phyloP scores from a whole-genome alignment of 257 asterid species.

The Solanum chilense region DNA sequence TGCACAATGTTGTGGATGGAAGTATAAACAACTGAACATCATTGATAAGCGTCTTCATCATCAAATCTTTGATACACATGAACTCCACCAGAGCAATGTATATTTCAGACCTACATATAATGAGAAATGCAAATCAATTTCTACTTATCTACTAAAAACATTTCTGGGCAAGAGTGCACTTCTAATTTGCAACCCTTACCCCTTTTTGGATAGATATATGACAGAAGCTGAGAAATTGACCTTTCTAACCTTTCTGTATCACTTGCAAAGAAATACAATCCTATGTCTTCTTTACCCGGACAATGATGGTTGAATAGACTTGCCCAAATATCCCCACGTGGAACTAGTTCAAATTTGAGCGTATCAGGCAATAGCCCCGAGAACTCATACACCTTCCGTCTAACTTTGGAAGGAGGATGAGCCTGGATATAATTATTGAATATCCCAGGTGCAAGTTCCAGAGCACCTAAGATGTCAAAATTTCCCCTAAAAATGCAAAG shows the following conservation, averaged over 20 bases:
- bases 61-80: constrained; percentile 19
- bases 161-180: background rate
- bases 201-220: background rate
- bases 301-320: constrained; percentile 19
- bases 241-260: constrained; percentile 25
- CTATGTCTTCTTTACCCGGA: constrained; percentile 44
- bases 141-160: background rate
- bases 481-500: constrained; percentile 38
- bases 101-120: constrained; percentile 23
- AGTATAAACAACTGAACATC: constrained; percentile 56
- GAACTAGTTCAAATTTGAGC: constrained; percentile 42
- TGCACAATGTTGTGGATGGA: constrained; percentile 38
- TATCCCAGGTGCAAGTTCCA: background rate
- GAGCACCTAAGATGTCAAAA: constrained; percentile 22
- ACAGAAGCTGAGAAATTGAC: background rate
- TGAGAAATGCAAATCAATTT: background rate
- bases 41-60: constrained; percentile 33
- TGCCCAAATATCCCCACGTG: constrained; percentile 20
- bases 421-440: constrained; percentile 31
- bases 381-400: constrained; percentile 32
- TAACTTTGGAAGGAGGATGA: constrained; percentile 42
- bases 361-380: constrained; percentile 44
- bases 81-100: constrained; percentile 34
- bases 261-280: constrained; percentile 51
- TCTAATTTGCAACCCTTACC: background rate